Evolutionary conservation across 2,329 filamentous ascomycete genomes (phyloP), one percentile per base, ranked within the genome.

Genomic region (Trichoderma asperellum): DNA sequence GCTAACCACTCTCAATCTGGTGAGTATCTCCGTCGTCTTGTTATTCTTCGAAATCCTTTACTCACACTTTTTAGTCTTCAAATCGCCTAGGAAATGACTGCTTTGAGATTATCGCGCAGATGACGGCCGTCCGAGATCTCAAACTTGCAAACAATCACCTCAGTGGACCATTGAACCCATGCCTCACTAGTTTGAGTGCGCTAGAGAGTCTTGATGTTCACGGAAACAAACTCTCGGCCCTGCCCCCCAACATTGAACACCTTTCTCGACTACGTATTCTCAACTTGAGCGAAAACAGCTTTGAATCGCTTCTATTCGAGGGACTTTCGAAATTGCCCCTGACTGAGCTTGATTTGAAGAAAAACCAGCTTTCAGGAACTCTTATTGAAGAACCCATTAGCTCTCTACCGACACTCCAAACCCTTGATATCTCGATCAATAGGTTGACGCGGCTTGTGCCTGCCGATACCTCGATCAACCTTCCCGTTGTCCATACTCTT

Each of bases 171-270:
- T 80, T 97, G 2, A 86, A 90, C 56, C 76, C 87, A 0, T 84
- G 83, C n/a, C 83, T 97, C 37, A 83, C 86, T 27, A 84, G 84
- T 6, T 83, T 98, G 18, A 81, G 79, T 43, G 88, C 89, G 62
- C 84, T 99, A 0, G 94, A 97, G 77, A 86, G 89, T 21, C 83
- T 98, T 10, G 94, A 98, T 72, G 76, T 98, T 10, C 92, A 93
- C 72, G 87, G 87, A 16, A 99, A 99, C 79, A 88, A 89, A 71
- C 84, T 99, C 24, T 88, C 90, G 8, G 84, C 85, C 1, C 82
- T 99, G 18, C 92, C 94, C 0, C 80, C 86, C 11, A 86, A 87
- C 14, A 77, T 97, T 2, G 85, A 85, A n/a, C 86, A 87, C 34
- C 85, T 98, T 71, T 82, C 83, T 2, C 87, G 86, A 29, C 85